Percentiles rank a stretch among this genome's conserved stretches.
Evolutionary conservation across 495 filamentous ascomycete genomes (phyloP).

Genomic region (Neurospora intermedia): DNA sequence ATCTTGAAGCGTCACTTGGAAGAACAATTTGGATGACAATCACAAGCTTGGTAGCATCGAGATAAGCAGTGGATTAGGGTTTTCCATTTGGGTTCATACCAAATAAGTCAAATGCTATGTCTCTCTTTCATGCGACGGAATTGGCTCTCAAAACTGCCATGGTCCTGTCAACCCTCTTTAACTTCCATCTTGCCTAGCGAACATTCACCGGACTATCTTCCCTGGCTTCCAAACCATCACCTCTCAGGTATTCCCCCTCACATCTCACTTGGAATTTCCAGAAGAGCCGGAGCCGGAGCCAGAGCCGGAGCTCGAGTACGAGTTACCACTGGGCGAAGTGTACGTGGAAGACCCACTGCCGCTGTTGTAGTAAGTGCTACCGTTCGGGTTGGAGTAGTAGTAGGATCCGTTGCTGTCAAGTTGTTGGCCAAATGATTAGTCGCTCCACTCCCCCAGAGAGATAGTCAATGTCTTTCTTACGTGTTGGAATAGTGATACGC

Average conservation of each 20-base stretch:
- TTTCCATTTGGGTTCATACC: not conserved
- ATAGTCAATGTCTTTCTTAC: not conserved
- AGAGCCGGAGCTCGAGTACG: constrained; percentile 6
- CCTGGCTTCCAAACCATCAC: not conserved
- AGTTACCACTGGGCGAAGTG: constrained; percentile 26
- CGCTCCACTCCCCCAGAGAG: not conserved
- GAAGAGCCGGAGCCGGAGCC: constrained; percentile 9
- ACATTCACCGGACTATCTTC: not conserved
- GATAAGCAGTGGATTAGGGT: not conserved
- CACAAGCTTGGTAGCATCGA: not conserved
- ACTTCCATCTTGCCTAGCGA: not conserved
- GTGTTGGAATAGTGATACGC: constrained; percentile 5
- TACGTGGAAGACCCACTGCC: constrained; percentile 33
- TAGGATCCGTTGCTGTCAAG: constrained; percentile 40
- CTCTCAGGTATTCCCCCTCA: not conserved
- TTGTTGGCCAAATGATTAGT: not conserved
- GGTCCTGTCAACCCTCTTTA: not conserved
- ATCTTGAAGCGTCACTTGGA: not conserved
- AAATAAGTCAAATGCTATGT: not conserved
- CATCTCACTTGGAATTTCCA: not conserved
- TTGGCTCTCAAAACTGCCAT: not conserved
- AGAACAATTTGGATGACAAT: not conserved
- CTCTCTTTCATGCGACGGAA: not conserved
- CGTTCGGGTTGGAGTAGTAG: constrained; percentile 49
- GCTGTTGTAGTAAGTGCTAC: constrained; percentile 37